phyloP scores from a whole-genome alignment of 768 basidiomycete species.

The Macrolepiota dolichaula region DNA sequence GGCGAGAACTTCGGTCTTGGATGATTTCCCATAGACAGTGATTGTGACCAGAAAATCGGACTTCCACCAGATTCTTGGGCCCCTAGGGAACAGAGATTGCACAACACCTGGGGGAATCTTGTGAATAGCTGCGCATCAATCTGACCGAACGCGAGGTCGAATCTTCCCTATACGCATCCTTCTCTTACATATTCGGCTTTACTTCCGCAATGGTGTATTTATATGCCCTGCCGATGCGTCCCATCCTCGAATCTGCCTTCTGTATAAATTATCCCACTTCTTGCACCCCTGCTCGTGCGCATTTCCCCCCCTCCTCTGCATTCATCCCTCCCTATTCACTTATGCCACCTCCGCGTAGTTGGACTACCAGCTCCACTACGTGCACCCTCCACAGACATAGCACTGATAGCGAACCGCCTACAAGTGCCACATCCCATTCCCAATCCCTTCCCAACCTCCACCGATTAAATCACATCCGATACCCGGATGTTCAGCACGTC shows the following conservation, averaged over 20 bases:
- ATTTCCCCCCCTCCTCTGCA: neutral
- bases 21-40: neutral
- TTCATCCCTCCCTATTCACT: constrained; percentile 3
- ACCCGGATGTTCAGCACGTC: neutral
- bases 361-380: neutral
- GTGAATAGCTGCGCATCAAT: neutral
- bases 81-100: neutral
- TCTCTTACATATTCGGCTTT: constrained; percentile 11
- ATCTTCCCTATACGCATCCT: constrained; percentile 2
- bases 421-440: neutral
- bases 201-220: neutral
- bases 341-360: constrained; percentile 1
- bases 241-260: neutral
- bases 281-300: neutral
- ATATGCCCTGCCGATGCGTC: neutral
- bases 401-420: constrained; percentile 13
- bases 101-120: neutral
- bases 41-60: neutral
- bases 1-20: neutral
- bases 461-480: constrained; percentile 1
- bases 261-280: neutral
- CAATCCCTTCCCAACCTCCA: neutral
- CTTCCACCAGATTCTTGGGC: neutral
- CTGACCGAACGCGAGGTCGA: neutral
- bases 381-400: constrained; percentile 21